Conservation (phyloP, 1,139 yeast genomes). For the Debaryomyces subglobosus region DNA sequence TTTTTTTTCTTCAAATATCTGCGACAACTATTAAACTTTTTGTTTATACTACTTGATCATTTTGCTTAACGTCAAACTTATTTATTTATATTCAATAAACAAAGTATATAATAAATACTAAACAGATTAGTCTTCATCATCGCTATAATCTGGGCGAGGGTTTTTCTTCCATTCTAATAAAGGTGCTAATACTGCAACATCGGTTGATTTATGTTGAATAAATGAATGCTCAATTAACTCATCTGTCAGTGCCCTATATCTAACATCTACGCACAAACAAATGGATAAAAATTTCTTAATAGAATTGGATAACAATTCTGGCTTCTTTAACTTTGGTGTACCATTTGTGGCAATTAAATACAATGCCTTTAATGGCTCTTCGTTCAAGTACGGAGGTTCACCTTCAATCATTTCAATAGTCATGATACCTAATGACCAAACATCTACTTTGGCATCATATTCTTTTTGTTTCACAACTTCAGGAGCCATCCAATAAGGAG, state of each 20-base stretch:
- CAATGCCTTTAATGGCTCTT: constrained; percentile 67
- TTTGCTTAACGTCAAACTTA: background rate
- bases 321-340: constrained; percentile 89
- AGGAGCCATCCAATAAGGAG: constrained; percentile 99
- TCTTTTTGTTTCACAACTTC: constrained; percentile 97
- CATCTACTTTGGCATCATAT: constrained; percentile 95
- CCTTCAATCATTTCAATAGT: constrained; percentile 98
- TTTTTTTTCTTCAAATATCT: background rate
- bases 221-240: constrained; percentile 84
- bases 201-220: constrained; percentile 69
- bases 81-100: constrained; percentile 1
- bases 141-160: constrained; percentile 9
- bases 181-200: constrained; percentile 65
- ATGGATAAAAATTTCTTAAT: constrained; percentile 88
- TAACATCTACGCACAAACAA: constrained; percentile 93
- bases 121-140: constrained; percentile 11
- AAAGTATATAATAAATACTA: constrained; percentile 1
- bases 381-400: constrained; percentile 96
- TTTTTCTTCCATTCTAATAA: constrained; percentile 64
- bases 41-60: background rate
- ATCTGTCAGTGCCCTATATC: constrained; percentile 87
- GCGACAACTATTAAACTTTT: background rate
- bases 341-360: constrained; percentile 95
- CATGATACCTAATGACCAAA: constrained; percentile 98
- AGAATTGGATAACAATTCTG: constrained; percentile 74